A percentile compares a stretch with the other conserved stretches of the same genome.
These are phyloP conservation scores for Petunia hybrid DNA, from an alignment of 305 asterid genomes.

Conservation along the genomic window DNA sequence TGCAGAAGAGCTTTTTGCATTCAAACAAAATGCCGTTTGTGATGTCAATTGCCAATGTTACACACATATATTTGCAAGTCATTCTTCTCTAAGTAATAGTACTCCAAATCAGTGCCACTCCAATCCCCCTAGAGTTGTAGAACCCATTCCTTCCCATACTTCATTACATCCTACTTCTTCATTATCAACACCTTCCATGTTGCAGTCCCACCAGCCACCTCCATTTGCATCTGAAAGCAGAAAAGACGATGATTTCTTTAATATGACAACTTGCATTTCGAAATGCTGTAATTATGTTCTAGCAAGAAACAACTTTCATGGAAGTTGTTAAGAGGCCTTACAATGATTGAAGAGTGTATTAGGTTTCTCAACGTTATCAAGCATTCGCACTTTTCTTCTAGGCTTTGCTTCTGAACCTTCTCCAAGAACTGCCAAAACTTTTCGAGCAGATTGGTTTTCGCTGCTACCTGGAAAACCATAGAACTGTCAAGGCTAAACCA, in stretches of 20 bases:
- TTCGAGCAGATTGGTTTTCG: conserved; percentile 44
- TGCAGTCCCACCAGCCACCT: conserved; percentile 85
- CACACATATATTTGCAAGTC: neutral
- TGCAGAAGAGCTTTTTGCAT: neutral
- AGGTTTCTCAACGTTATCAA: conserved; percentile 41
- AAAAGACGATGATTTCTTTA: neutral
- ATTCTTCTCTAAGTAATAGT: neutral
- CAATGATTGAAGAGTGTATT: conserved; percentile 71
- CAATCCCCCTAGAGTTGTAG: conserved; percentile 77
- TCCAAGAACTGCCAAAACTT: conserved; percentile 74
- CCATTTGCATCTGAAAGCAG: conserved; percentile 74
- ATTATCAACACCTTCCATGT: conserved; percentile 85
- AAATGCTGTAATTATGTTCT: neutral
- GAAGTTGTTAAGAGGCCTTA: conserved; percentile 22
- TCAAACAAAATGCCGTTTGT: neutral
- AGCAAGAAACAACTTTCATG: neutral
- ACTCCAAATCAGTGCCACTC: conserved; percentile 60
- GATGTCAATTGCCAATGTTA: neutral
- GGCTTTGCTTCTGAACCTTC: conserved; percentile 56
- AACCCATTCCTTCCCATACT: conserved; percentile 82
- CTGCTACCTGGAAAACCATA: conserved; percentile 43
- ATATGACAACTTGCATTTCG: neutral
- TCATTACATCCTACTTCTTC: conserved; percentile 83
- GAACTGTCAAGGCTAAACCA: neutral
- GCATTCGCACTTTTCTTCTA: conserved; percentile 43